These are phyloP conservation scores for Neopestalotiopsis sp. DNA, from an alignment of 2,329 filamentous ascomycete genomes.

Conservation along the genomic window DNA sequence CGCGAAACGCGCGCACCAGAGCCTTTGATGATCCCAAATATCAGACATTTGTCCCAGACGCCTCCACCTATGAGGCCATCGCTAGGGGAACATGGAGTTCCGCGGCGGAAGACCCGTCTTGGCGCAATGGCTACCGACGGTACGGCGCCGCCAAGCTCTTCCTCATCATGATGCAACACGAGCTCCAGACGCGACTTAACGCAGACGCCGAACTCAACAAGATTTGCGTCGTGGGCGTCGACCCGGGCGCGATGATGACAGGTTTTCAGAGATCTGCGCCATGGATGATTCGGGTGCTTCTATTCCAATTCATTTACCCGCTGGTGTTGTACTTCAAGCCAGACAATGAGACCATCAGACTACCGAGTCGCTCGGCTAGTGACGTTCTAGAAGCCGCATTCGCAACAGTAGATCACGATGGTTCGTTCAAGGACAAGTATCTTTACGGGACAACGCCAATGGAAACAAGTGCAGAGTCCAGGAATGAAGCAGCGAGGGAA, in stretches of 20 bases:
- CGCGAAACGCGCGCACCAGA: conserved; percentile 23
- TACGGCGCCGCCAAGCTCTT: conserved; percentile 41
- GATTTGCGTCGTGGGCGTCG: conserved; percentile 37
- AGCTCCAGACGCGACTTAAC: conserved; percentile 35
- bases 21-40: conserved; percentile 25
- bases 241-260: conserved; percentile 40
- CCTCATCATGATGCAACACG: conserved; percentile 37
- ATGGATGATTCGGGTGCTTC: neutral
- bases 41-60: conserved; percentile 30
- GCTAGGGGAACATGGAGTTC: conserved; percentile 34
- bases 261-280: neutral
- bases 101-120: conserved; percentile 26
- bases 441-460: conserved; percentile 16
- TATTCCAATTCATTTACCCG: neutral
- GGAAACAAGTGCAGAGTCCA: conserved; percentile 21
- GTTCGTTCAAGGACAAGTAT: conserved; percentile 20
- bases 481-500: conserved; percentile 21
- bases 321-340: neutral
- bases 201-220: conserved; percentile 32
- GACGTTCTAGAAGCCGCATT: neutral
- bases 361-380: neutral
- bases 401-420: neutral
- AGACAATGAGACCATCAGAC: neutral
- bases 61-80: conserved; percentile 27
- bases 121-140: conserved; percentile 32